Percentiles rank a stretch among this genome's conserved stretches.
Evolutionary conservation across 2,329 filamentous ascomycete species (phyloP).

Genomic region (Diaporthe sp.): DNA sequence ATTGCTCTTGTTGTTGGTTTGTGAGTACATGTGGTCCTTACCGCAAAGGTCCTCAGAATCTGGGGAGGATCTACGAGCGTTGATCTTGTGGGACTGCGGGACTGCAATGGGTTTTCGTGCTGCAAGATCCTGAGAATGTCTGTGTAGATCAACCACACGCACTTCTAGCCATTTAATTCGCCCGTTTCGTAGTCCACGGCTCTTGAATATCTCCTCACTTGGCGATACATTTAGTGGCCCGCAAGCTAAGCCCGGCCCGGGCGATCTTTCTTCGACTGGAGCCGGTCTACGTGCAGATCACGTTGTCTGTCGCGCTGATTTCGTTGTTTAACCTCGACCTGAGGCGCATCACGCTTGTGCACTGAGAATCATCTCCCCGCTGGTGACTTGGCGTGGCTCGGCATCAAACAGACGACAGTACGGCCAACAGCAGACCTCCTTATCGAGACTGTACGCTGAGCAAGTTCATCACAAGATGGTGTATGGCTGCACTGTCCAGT

Average conservation of each 20-base stretch:
- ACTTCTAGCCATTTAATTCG: neutral
- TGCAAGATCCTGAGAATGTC: neutral
- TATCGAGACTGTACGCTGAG: too few species aligned
- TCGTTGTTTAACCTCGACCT: neutral
- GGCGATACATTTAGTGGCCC: neutral
- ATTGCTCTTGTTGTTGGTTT: neutral
- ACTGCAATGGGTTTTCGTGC: neutral
- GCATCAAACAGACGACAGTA: too few species aligned
- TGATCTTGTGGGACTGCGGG: neutral
- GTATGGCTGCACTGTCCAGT: too few species aligned
- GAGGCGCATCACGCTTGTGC: too few species aligned
- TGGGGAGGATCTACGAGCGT: neutral
- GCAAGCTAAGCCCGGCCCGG: slow-evolving; percentile 17
- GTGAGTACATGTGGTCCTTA: neutral
- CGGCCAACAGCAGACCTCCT: too few species aligned
- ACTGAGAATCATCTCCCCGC: too few species aligned
- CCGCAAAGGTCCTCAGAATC: neutral
- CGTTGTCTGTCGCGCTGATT: neutral
- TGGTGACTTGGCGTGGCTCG: too few species aligned
- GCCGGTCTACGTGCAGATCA: neutral
- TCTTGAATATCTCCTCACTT: neutral
- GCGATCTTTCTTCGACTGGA: neutral
- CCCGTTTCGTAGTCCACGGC: neutral
- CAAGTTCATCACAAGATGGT: too few species aligned
- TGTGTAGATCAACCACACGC: neutral